Percentiles rank a stretch among this genome's conserved stretches.
Conservation (phyloP, 2,329 filamentous ascomycete species). For the Teratosphaeria zuluensis region DNA sequence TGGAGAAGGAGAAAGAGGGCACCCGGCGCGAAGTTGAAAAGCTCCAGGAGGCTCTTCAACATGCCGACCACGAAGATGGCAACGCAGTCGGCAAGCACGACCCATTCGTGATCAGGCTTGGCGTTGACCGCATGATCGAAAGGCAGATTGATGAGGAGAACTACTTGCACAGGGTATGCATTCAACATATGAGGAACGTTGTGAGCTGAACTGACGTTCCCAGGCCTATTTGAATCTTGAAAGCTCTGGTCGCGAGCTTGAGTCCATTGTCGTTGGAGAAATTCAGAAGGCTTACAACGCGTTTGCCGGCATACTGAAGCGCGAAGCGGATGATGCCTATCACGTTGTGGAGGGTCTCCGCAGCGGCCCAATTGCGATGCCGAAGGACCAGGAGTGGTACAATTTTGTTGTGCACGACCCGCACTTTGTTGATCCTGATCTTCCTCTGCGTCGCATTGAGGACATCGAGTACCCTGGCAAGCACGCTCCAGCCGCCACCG, state of each 20-base stretch:
- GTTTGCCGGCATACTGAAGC: conserved; percentile 81
- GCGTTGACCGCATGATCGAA: conserved; percentile 83
- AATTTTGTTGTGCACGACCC: conserved; percentile 70
- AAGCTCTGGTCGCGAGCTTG: conserved; percentile 84
- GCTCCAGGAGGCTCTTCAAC: conserved; percentile 71
- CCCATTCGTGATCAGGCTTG: conserved; percentile 76
- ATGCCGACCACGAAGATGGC: conserved; percentile 64
- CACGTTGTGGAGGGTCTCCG: conserved; percentile 71
- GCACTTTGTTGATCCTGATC: conserved; percentile 75
- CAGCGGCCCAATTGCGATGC: conserved; percentile 79
- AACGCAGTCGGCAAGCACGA: conserved; percentile 76
- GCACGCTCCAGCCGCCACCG: conserved; percentile 69
- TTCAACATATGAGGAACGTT: neutral
- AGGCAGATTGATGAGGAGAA: conserved; percentile 94
- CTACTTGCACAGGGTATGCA: conserved; percentile 75
- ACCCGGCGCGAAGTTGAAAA: conserved; percentile 70
- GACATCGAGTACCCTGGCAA: conserved; percentile 88
- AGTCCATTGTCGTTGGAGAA: conserved; percentile 92
- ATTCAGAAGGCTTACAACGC: conserved; percentile 98
- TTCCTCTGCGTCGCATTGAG: conserved; percentile 67
- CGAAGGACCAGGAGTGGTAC: conserved; percentile 86
- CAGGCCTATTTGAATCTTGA: conserved; percentile 95
- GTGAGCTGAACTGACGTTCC: conserved; percentile 10
- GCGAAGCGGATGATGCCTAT: conserved; percentile 76
- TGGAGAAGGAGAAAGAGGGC: conserved; percentile 85